phyloP scores from a whole-genome alignment of 1,284 basidiomycete genomes.

The Irpex rosettiformis region DNA sequence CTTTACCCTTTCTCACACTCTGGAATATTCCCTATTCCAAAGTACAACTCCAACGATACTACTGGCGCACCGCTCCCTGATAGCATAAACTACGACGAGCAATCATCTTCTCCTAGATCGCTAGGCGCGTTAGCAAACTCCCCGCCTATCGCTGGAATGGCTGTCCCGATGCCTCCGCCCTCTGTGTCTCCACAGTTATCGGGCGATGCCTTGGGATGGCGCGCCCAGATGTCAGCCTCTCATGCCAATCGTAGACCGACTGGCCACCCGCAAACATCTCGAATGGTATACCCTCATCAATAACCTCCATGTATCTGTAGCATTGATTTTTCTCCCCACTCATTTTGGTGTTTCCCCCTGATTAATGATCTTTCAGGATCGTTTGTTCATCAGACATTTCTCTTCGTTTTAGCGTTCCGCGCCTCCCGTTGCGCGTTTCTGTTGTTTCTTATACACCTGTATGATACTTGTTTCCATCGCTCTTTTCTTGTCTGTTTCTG shows the following conservation, averaged over 20 bases:
- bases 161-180: constrained; percentile 2
- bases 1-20: constrained; percentile 75
- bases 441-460: neutral
- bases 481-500: neutral
- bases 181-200: constrained; percentile 1
- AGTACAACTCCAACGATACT: constrained; percentile 24
- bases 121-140: constrained; percentile 8
- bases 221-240: neutral
- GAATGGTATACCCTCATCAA: neutral
- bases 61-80: constrained; percentile 31
- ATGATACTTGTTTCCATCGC: neutral
- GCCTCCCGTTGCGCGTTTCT: neutral
- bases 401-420: neutral
- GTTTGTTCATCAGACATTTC: neutral
- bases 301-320: constrained; percentile 9
- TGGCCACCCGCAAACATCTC: neutral
- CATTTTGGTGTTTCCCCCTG: too few species aligned
- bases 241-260: constrained; percentile 1
- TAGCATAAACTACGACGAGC: constrained; percentile 26
- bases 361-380: neutral
- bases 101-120: constrained; percentile 11
- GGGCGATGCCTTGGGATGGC: constrained; percentile 12
- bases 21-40: constrained; percentile 46
- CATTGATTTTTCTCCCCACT: neutral
- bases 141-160: constrained; percentile 11